Evolutionary conservation across 352 stramenopile species (phyloP).

Genomic region (Elongisporangium anandrum): DNA sequence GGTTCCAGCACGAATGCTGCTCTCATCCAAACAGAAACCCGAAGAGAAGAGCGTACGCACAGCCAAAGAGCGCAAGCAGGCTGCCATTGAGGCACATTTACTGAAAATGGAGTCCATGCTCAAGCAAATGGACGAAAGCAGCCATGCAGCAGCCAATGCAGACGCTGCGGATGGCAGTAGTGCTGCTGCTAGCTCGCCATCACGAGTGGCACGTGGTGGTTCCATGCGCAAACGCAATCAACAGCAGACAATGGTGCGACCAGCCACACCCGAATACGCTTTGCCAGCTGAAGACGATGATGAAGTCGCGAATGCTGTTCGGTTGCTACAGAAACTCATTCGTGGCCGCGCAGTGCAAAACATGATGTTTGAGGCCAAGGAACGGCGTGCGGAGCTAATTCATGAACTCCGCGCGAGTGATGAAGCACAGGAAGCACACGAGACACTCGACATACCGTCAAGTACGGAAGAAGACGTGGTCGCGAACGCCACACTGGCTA

Average conservation of each 20-base stretch:
- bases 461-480: constrained; percentile 23
- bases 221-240: constrained; percentile 28
- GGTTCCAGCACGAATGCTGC: constrained; percentile 48
- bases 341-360: constrained; percentile 90
- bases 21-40: constrained; percentile 45
- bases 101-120: constrained; percentile 87
- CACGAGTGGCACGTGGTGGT: constrained; percentile 12
- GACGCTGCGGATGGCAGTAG: neutral
- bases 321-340: constrained; percentile 86
- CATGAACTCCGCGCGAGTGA: constrained; percentile 81
- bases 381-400: constrained; percentile 85
- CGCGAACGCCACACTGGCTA: constrained; percentile 40
- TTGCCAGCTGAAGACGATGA: constrained; percentile 38
- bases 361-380: constrained; percentile 92
- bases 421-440: constrained; percentile 35
- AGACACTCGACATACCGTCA: neutral
- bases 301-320: constrained; percentile 51
- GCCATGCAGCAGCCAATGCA: neutral
- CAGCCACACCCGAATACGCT: constrained; percentile 76
- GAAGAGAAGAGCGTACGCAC: constrained; percentile 47
- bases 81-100: constrained; percentile 71
- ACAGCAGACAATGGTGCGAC: constrained; percentile 49
- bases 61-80: constrained; percentile 75
- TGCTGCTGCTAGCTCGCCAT: neutral
- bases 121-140: constrained; percentile 37